These are phyloP conservation scores for Cordyceps sp. DNA, from an alignment of 2,329 filamentous ascomycete species.

Conservation along the genomic window DNA sequence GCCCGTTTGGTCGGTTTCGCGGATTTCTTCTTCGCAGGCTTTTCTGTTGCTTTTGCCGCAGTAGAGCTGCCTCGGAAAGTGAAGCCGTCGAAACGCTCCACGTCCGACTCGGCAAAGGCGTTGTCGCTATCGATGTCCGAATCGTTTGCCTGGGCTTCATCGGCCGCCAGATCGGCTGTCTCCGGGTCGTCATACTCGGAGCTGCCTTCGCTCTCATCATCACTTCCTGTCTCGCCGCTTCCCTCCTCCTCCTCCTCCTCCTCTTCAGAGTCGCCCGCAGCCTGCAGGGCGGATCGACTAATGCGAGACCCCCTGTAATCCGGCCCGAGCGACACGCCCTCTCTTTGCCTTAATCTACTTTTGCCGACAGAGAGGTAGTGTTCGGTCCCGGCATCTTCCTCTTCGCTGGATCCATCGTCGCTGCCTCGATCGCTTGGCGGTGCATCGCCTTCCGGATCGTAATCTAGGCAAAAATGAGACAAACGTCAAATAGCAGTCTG, in stretches of 20 bases:
- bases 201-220: slow-evolving; percentile 23
- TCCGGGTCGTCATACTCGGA: slow-evolving; percentile 42
- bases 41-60: too few relatives aligned
- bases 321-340: slow-evolving; percentile 52
- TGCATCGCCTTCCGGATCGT: slow-evolving; percentile 59
- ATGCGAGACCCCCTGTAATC: slow-evolving; percentile 67
- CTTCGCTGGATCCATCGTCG: slow-evolving; percentile 29
- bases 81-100: slow-evolving; percentile 65
- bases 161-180: slow-evolving; percentile 32
- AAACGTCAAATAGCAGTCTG: neutral
- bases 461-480: slow-evolving; percentile 34
- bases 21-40: slow-evolving; percentile 20
- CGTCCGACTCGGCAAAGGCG: slow-evolving; percentile 72
- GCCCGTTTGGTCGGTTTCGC: slow-evolving; percentile 22
- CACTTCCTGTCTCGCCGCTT: too few relatives aligned
- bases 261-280: slow-evolving; percentile 36
- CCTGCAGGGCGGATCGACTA: slow-evolving; percentile 49
- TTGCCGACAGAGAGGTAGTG: slow-evolving; percentile 76
- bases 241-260: too few relatives aligned
- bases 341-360: slow-evolving; percentile 65
- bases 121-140: slow-evolving; percentile 49
- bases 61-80: slow-evolving; percentile 42
- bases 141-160: slow-evolving; percentile 30
- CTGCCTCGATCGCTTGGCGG: slow-evolving; percentile 38
- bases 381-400: slow-evolving; percentile 51